Conservation (phyloP, 2,329 filamentous ascomycete species). For the Fusarium buxicola region DNA sequence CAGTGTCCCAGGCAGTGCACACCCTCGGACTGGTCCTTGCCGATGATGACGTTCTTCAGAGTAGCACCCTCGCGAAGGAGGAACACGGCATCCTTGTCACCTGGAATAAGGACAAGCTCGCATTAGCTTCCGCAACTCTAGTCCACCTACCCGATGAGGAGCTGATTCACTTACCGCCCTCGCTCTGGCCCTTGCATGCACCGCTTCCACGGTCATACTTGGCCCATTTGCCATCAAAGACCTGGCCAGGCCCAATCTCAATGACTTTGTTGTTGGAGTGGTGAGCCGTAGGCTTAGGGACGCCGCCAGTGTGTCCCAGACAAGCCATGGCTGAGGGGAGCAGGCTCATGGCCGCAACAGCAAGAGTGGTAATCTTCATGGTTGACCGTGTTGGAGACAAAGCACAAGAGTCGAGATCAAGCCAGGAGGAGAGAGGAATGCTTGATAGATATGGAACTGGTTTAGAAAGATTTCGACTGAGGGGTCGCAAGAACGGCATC, state of each 20-base stretch:
- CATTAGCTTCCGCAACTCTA: background rate
- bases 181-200: constrained; percentile 43
- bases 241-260: constrained; percentile 45
- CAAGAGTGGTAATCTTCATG: constrained; percentile 24
- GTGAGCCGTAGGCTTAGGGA: constrained; percentile 45
- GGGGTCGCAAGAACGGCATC: background rate
- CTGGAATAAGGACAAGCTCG: constrained; percentile 40
- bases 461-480: too few relatives aligned
- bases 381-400: background rate
- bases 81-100: constrained; percentile 58
- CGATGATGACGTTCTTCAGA: constrained; percentile 64
- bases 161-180: constrained; percentile 36
- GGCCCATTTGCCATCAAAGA: constrained; percentile 50
- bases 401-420: background rate
- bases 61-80: constrained; percentile 61
- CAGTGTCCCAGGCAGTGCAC: constrained; percentile 63
- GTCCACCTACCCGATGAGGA: background rate
- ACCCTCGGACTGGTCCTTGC: constrained; percentile 60
- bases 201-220: constrained; percentile 53
- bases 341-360: constrained; percentile 1
- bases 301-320: constrained; percentile 45
- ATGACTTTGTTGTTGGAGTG: constrained; percentile 49
- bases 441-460: too few relatives aligned
- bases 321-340: constrained; percentile 42
- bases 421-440: too few relatives aligned